A percentile compares a stretch with the other conserved stretches of the same genome.
Evolutionary conservation across 768 basidiomycete genomes (phyloP).

Genomic region (Tubosaeta sp.): DNA sequence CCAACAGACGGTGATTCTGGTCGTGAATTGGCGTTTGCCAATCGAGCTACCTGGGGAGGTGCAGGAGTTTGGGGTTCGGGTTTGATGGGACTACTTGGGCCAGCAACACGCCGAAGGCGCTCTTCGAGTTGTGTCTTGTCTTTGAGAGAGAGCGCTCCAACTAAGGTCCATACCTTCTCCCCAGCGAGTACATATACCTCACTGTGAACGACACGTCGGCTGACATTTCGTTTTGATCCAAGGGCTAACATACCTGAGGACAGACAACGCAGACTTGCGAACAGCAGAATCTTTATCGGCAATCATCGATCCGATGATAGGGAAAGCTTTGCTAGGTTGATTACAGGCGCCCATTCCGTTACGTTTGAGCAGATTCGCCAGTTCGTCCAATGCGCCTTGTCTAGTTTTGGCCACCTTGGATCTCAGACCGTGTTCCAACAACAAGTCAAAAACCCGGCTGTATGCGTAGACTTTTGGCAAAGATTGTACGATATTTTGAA

Average conservation of each 20-base stretch:
- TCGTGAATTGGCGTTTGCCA: slow-evolving; percentile 42
- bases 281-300: slow-evolving; percentile 88
- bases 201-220: slow-evolving; percentile 37
- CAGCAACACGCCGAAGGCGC: slow-evolving; percentile 75
- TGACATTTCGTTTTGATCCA: slow-evolving; percentile 1
- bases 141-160: slow-evolving; percentile 73
- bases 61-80: slow-evolving; percentile 38
- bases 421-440: slow-evolving; percentile 85
- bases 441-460: slow-evolving; percentile 83
- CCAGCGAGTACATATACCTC: slow-evolving; percentile 81
- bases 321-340: slow-evolving; percentile 77
- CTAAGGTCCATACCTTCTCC: slow-evolving; percentile 78
- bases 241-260: slow-evolving; percentile 61
- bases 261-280: slow-evolving; percentile 79
- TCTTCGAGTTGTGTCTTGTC: slow-evolving; percentile 93
- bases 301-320: slow-evolving; percentile 71
- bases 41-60: slow-evolving; percentile 49
- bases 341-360: slow-evolving; percentile 76
- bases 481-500: slow-evolving; percentile 79
- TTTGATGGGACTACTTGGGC: slow-evolving; percentile 47
- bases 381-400: slow-evolving; percentile 81
- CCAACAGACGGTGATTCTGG: slow-evolving; percentile 47
- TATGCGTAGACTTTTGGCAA: slow-evolving; percentile 90
- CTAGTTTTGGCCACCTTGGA: slow-evolving; percentile 91
- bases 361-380: slow-evolving; percentile 70